These are phyloP conservation scores for Centrapalus pauciflorus DNA, from an alignment of 129 eudicot genomes.

Conservation along the genomic window DNA sequence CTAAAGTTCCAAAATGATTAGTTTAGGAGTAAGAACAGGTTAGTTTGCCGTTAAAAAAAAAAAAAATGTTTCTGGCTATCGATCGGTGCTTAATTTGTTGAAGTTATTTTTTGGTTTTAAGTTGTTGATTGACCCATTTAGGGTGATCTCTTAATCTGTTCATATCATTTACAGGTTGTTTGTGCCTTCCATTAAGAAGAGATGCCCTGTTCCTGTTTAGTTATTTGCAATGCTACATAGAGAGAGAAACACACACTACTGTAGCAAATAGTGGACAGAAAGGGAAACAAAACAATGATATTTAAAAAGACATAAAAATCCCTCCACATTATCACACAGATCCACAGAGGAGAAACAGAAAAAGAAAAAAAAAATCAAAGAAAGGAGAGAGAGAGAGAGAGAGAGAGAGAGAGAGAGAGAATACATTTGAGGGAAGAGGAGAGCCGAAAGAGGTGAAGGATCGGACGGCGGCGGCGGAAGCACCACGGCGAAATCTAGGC, in stretches of 20 bases:
- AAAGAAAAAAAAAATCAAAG: background rate
- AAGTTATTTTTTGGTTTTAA: background rate
- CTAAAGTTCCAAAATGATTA: too few relatives aligned
- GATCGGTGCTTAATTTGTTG: too few relatives aligned
- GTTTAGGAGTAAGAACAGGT: too few relatives aligned
- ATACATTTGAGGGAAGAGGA: conserved; percentile 12
- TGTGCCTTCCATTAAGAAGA: too few relatives aligned
- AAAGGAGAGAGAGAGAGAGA: background rate
- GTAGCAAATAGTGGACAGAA: background rate
- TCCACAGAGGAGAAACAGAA: conserved; percentile 4
- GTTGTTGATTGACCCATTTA: background rate
- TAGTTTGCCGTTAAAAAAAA: too few relatives aligned
- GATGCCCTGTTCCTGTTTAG: too few relatives aligned
- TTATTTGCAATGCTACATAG: background rate
- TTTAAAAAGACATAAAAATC: background rate
- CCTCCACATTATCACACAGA: conserved; percentile 19
- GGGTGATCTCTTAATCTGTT: too few relatives aligned
- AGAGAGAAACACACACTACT: too few relatives aligned
- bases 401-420: background rate
- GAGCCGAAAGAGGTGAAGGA: conserved; percentile 20
- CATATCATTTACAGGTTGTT: too few relatives aligned
- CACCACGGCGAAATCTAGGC: conserved; percentile 47
- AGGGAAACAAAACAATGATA: background rate
- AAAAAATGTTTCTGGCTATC: too few relatives aligned
- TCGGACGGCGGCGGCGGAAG: conserved; percentile 24